These are phyloP conservation scores for Phellinidium pouzarii DNA, from an alignment of 1,284 basidiomycete genomes.

Conservation along the genomic window DNA sequence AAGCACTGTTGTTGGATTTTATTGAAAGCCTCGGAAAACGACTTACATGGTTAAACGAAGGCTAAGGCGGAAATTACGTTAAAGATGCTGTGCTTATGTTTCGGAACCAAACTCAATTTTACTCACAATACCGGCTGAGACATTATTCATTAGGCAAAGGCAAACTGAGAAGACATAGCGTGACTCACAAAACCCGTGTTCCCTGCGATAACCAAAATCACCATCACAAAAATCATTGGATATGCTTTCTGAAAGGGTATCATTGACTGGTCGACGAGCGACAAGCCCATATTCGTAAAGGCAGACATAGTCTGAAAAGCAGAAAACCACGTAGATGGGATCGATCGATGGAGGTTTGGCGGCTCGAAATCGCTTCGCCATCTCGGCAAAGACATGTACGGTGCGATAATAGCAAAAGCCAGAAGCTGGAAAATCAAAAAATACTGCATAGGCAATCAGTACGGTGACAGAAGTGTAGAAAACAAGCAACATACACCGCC, in stretches of 20 bases:
- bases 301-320: slow-evolving; percentile 83
- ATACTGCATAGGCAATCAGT: slow-evolving; percentile 43
- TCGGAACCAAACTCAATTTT: slow-evolving; percentile 11
- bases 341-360: slow-evolving; percentile 44
- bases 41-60: slow-evolving; percentile 20
- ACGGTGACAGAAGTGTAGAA: slow-evolving; percentile 20
- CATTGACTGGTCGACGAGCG: slow-evolving; percentile 87
- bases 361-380: slow-evolving; percentile 52
- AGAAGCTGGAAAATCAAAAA: slow-evolving; percentile 63
- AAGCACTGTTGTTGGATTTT: background rate
- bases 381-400: slow-evolving; percentile 57
- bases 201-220: slow-evolving; percentile 77
- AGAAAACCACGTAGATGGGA: slow-evolving; percentile 71
- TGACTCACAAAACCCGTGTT: slow-evolving; percentile 85
- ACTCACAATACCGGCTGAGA: slow-evolving; percentile 68
- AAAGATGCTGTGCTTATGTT: slow-evolving; percentile 13
- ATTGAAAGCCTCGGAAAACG: background rate
- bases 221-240: slow-evolving; percentile 64
- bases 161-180: slow-evolving; percentile 5
- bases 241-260: slow-evolving; percentile 84
- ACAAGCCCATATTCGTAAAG: slow-evolving; percentile 87
- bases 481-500: slow-evolving; percentile 38
- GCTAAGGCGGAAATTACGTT: slow-evolving; percentile 1
- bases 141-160: slow-evolving; percentile 12
- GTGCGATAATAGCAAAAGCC: slow-evolving; percentile 67